Evolutionary conservation across 805 yeast genomes (phyloP).

Genomic region (Metschnikowia similis): DNA sequence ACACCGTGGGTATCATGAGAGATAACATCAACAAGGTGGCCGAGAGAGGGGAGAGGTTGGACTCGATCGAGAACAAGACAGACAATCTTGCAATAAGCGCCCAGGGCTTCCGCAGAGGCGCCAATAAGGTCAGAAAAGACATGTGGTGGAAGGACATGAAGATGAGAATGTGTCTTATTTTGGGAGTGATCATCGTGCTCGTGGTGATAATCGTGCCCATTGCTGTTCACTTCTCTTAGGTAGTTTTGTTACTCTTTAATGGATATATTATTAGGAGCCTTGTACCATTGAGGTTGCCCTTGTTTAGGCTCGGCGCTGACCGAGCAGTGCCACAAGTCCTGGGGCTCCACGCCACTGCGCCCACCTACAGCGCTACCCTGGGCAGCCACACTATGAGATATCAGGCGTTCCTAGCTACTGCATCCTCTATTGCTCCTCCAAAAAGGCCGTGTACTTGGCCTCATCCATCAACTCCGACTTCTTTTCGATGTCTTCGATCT

Average conservation of each 20-base stretch:
- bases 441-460: conserved; percentile 52
- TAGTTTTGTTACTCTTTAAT: background rate
- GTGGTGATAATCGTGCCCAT: conserved; percentile 90
- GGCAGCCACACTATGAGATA: too few relatives aligned
- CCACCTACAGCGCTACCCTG: too few relatives aligned
- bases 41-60: conserved; percentile 89
- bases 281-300: background rate
- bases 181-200: conserved; percentile 70
- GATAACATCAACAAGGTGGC: conserved; percentile 95
- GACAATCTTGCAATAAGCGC: conserved; percentile 90
- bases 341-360: too few relatives aligned
- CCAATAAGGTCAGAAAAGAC: conserved; percentile 94
- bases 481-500: conserved; percentile 25
- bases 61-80: conserved; percentile 87
- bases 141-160: conserved; percentile 99
- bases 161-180: conserved; percentile 86
- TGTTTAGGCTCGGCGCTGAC: too few relatives aligned
- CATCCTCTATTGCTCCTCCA: conserved; percentile 42
- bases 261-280: background rate
- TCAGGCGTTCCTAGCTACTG: background rate
- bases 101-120: conserved; percentile 92
- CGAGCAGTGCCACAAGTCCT: too few relatives aligned
- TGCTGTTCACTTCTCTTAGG: conserved; percentile 71
- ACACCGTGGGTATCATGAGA: conserved; percentile 96
- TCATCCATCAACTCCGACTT: conserved; percentile 47